Base-by-base conservation (phyloP, 2,329 filamentous ascomycete genomes). In the Colletotrichum caudatum region DNA sequence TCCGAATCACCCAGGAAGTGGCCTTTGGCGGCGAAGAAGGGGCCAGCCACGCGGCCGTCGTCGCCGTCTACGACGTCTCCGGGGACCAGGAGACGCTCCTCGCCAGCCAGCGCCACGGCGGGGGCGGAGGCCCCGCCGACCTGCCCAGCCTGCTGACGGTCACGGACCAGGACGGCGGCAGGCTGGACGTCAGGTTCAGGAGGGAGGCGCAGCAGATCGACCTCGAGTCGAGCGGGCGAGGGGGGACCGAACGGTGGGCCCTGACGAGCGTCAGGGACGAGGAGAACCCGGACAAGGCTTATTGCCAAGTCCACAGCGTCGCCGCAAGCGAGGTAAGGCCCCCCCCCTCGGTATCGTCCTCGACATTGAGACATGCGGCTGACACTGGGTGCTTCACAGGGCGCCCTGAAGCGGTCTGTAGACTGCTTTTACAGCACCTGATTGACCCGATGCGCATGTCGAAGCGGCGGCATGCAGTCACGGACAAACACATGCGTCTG, bases 231-330 rank as follows among this genome's bases (percentile, higher is more conserved):
- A 44, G 12, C 12, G 35, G 56, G 8, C 26, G 41, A 12, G 53
- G 44, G 26, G 16, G 14, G 3, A 20, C 20, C 23, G 41, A 41
- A 12, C 9, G 7, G 3, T 69, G 59, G 51, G 26, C 23, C 1
- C 35, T 33, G 33, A 50, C 7, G 26, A 63, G 41, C 18, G 6
- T 12, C 20, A 39, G 39, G 29, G 8, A 48, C 12, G 29, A 37
- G 7, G 20, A 74, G 91, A 78, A 12, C 41, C 35, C 26, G 6
- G 48, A 26, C 5, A 51, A 41, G n/a, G 57, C 26, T 23, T 64
- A 41, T 33, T 57, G 60, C 44, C 3, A 69, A 29, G 46, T 57
- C 41, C 39, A 14, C 29, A 57, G 70, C 14, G 41, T 56, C 20
- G 2, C 46, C 5, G 20, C 20, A 2, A 23, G 9, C 29, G 29